A percentile compares a stretch with the other conserved stretches of the same genome.
These are phyloP conservation scores for Diaporthe citriasiana DNA, from an alignment of 2,329 filamentous ascomycete genomes.

Conservation along the genomic window DNA sequence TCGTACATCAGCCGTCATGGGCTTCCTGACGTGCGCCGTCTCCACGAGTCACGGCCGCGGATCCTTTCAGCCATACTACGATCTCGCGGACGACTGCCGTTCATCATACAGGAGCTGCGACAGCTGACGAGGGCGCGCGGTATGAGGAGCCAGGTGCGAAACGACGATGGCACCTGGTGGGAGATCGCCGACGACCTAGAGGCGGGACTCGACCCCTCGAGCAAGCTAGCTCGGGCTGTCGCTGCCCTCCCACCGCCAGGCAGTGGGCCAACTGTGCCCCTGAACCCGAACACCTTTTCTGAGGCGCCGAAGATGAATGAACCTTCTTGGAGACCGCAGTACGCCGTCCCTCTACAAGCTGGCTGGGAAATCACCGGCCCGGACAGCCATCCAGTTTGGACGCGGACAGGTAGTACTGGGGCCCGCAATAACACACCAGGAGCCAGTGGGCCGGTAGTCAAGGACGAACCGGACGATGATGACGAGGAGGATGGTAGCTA, in stretches of 20 bases:
- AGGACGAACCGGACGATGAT: neutral
- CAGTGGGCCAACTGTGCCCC: neutral
- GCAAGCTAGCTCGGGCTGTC: constrained; percentile 17
- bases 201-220: constrained; percentile 17
- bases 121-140: constrained; percentile 23
- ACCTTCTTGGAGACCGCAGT: constrained; percentile 14
- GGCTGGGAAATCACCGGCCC: neutral
- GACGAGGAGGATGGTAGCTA: constrained; percentile 6
- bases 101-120: constrained; percentile 22
- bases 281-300: neutral
- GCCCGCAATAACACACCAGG: neutral
- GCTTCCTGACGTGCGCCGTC: neutral
- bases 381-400: neutral
- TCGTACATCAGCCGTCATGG: constrained; percentile 18
- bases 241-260: constrained; percentile 11
- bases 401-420: neutral
- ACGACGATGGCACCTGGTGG: constrained; percentile 32
- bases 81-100: neutral
- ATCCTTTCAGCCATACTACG: neutral
- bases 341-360: neutral
- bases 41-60: constrained; percentile 18
- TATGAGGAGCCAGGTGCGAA: constrained; percentile 17
- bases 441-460: neutral
- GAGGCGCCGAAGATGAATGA: constrained; percentile 21
- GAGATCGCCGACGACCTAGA: constrained; percentile 36